Percentiles rank a stretch among this genome's conserved stretches.
Evolutionary conservation across 1,284 basidiomycete genomes (phyloP).

Genomic region (Singerocomus inundabilis): DNA sequence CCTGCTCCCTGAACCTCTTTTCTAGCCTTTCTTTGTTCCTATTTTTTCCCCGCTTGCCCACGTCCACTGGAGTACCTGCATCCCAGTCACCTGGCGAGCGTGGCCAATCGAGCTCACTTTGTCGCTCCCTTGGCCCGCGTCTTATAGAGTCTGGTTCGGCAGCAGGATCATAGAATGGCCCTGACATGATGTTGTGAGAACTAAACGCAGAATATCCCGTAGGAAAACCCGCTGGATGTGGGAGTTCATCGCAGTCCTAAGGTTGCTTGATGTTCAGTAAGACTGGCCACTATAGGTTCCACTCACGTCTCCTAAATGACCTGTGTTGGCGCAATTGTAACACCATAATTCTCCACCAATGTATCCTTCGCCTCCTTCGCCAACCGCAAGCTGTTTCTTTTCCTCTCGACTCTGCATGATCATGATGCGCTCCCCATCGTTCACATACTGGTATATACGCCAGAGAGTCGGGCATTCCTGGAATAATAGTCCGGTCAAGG

Average conservation of each 20-base stretch:
- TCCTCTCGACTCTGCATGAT: slow-evolving; percentile 50
- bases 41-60: slow-evolving; percentile 60
- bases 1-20: slow-evolving; percentile 44
- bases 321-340: slow-evolving; percentile 80
- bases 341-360: slow-evolving; percentile 77
- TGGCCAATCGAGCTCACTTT: slow-evolving; percentile 11
- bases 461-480: slow-evolving; percentile 88
- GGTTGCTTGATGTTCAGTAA: slow-evolving; percentile 2
- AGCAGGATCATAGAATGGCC: slow-evolving; percentile 67
- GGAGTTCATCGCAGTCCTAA: slow-evolving; percentile 69
- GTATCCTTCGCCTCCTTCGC: slow-evolving; percentile 77
- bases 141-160: slow-evolving; percentile 18
- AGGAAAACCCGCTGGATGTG: slow-evolving; percentile 49
- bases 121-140: slow-evolving; percentile 19
- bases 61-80: slow-evolving; percentile 49
- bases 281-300: background rate
- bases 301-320: slow-evolving; percentile 87
- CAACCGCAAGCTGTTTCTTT: slow-evolving; percentile 49
- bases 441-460: slow-evolving; percentile 82
- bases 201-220: slow-evolving; percentile 76
- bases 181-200: slow-evolving; percentile 59
- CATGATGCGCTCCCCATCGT: slow-evolving; percentile 49
- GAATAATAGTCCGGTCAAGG: background rate
- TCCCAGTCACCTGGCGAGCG: slow-evolving; percentile 44
- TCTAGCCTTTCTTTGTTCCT: slow-evolving; percentile 60